Evolutionary conservation across 495 filamentous ascomycete species (phyloP).

Genomic region (Corynascus novoguineensis): DNA sequence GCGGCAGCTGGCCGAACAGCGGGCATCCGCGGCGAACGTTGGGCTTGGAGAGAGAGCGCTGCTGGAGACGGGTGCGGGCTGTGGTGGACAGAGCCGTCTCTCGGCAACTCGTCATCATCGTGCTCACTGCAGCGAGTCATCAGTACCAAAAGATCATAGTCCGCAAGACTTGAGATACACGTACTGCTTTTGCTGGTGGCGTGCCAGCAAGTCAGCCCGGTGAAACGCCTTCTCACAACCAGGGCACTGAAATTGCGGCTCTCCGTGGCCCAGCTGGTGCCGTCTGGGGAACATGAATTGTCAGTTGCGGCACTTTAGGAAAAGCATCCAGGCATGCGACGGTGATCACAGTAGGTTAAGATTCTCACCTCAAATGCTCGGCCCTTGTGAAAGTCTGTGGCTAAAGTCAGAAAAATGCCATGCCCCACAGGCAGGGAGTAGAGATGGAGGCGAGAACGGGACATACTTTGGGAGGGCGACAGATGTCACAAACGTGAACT

Average conservation of each 20-base stretch:
- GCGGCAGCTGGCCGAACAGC: neutral
- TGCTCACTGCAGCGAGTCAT: conserved; percentile 30
- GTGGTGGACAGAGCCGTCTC: conserved; percentile 19
- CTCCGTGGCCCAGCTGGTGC: conserved; percentile 81
- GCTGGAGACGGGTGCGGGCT: conserved; percentile 20
- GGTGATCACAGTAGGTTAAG: neutral
- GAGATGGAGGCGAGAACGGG: neutral
- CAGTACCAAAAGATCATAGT: neutral
- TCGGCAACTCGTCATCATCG: conserved; percentile 31
- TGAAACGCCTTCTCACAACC: conserved; percentile 61
- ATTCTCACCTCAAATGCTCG: conserved; percentile 69
- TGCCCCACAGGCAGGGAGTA: conserved; percentile 14
- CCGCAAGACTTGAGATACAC: conserved; percentile 26
- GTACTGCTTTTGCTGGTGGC: conserved; percentile 82
- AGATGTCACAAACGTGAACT: conserved; percentile 67
- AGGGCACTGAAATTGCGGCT: conserved; percentile 61
- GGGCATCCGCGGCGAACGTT: conserved; percentile 2
- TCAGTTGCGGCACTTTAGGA: conserved; percentile 12
- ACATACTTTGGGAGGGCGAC: conserved; percentile 56
- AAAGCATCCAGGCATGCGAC: no score
- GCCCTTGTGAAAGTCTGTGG: conserved; percentile 72
- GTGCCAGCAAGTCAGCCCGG: conserved; percentile 67
- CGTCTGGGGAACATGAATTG: conserved; percentile 49
- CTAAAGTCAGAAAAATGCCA: conserved; percentile 16
- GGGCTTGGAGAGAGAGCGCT: conserved; percentile 5